Evolutionary conservation across 2,329 filamentous ascomycete genomes (phyloP), one percentile per base, ranked within the genome.

Genomic region (Rhynchosporium graminicola): DNA sequence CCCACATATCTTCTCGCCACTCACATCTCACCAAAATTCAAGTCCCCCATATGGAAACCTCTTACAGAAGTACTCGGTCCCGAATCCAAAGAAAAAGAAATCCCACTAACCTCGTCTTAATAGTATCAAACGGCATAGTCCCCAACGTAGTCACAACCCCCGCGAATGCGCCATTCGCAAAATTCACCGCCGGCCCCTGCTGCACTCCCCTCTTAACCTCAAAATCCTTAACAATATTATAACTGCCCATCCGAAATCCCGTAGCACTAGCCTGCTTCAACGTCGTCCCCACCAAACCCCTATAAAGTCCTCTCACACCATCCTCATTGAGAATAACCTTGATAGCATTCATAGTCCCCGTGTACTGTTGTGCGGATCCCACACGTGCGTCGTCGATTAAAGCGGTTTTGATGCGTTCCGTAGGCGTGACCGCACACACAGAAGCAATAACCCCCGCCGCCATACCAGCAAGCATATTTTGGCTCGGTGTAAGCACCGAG

Each of bases 391-490:
- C 66, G 40, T 70, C 74, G 59, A 77, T 73, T 69, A 89, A 71
- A 0, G 86, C 86, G 1, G 87, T 90, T 72, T 89, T 90, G 70
- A 90, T 83, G 15, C 87, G 79, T 69, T 90, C 87, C 0, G 85
- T 87, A 0, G 87, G 87, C 2, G 87, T 90, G 0, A 90, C 87
- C 1, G 85, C 86, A n/a, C 83, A 80, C 0, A 87, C 77, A 60
- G 81, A 85, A 20, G 87, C 86, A 0, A 87, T 80, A 0, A 85
- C 80, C 0, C 87, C 87, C 0, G 85, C 83, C 1, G 79, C 76
- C 84, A 89, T 88, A 8, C 87, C 87, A 4, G 86, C 86, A 0
- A 84, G 70, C n/a, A 89, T 79, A 45, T 84, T 87, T 2, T 82
- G 76, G 0, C 77, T 69, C 0, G 85, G 80, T 0, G 83, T 83